Conservation (phyloP, 23 red algal genomes). For the Agarophyton chilense region DNA sequence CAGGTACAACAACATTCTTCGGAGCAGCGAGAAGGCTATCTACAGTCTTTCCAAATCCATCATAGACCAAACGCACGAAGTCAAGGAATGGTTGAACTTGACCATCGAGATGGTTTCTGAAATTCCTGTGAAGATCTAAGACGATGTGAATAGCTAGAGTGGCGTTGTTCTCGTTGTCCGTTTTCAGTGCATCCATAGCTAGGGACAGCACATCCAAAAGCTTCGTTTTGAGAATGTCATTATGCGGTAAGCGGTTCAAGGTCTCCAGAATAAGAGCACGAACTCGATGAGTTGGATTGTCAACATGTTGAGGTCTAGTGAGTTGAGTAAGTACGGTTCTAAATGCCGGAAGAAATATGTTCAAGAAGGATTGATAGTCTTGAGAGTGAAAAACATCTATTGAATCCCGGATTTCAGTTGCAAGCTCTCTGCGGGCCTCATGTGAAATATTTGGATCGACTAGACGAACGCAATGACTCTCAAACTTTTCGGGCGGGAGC, state of each 20-base stretch:
- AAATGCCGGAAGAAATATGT: slow-evolving; percentile 82
- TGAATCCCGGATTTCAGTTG: slow-evolving; percentile 76
- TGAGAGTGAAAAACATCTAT: slow-evolving; percentile 73
- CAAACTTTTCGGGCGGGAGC: slow-evolving; percentile 44
- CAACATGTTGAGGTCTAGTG: slow-evolving; percentile 75
- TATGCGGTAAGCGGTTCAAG: slow-evolving; percentile 77
- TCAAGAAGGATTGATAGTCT: slow-evolving; percentile 82
- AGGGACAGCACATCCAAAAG: slow-evolving; percentile 56
- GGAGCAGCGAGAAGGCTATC: slow-evolving; percentile 12
- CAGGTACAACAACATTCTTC: not conserved
- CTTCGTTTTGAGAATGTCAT: slow-evolving; percentile 64
- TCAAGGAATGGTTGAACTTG: slow-evolving; percentile 88
- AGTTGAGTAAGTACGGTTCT: slow-evolving; percentile 56
- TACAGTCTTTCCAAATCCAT: slow-evolving; percentile 70
- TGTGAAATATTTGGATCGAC: slow-evolving; percentile 46
- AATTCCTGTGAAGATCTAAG: slow-evolving; percentile 91
- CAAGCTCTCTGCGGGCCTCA: slow-evolving; percentile 56
- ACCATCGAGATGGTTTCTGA: slow-evolving; percentile 30
- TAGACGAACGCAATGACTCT: slow-evolving; percentile 44
- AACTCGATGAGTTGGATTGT: slow-evolving; percentile 67
- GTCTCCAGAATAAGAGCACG: slow-evolving; percentile 83
- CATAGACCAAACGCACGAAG: slow-evolving; percentile 82
- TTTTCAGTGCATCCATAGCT: slow-evolving; percentile 70
- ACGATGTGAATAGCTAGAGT: slow-evolving; percentile 81
- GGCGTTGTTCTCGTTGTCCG: slow-evolving; percentile 87